These are phyloP conservation scores for Agaricales sp. DNA, from an alignment of 1,284 basidiomycete species.

Conservation along the genomic window DNA sequence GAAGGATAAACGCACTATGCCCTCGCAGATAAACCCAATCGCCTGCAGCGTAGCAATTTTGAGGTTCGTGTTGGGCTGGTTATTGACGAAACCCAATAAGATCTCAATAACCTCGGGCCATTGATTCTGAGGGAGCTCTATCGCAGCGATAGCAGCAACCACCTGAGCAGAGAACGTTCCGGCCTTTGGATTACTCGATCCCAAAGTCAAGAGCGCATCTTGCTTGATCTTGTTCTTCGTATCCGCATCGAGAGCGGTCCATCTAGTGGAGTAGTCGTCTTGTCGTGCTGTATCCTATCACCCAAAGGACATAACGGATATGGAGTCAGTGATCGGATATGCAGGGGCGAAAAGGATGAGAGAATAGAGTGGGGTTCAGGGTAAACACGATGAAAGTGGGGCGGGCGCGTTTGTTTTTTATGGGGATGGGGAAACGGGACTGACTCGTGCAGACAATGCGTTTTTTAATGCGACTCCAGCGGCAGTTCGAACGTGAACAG, in stretches of 20 bases:
- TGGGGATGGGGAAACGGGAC: conserved; percentile 21
- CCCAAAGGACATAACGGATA: conserved; percentile 14
- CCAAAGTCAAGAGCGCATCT: conserved; percentile 76
- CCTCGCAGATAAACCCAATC: conserved; percentile 96
- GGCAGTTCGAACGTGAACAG: conserved; percentile 81
- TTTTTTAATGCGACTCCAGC: conserved; percentile 98
- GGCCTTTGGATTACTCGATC: conserved; percentile 63
- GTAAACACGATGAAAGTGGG: too few species aligned
- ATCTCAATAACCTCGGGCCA: conserved; percentile 90
- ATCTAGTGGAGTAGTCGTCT: conserved; percentile 67
- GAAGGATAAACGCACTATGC: conserved; percentile 59
- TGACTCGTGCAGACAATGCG: conserved; percentile 79
- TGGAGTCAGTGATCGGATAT: conserved; percentile 9
- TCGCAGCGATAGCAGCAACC: conserved; percentile 86
- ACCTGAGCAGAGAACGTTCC: conserved; percentile 89
- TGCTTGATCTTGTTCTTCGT: conserved; percentile 83
- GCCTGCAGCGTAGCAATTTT: conserved; percentile 88
- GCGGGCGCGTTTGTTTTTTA: too few species aligned
- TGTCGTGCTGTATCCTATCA: conserved; percentile 73
- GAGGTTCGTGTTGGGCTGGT: conserved; percentile 66
- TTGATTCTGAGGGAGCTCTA: conserved; percentile 81
- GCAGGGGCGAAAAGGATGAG: conserved; percentile 10
- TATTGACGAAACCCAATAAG: conserved; percentile 82
- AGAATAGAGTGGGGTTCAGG: conserved; percentile 11
- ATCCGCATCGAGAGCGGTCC: conserved; percentile 67